These are phyloP conservation scores for Brassica hybrid DNA, from an alignment of 441 rosid species.

Conservation along the genomic window DNA sequence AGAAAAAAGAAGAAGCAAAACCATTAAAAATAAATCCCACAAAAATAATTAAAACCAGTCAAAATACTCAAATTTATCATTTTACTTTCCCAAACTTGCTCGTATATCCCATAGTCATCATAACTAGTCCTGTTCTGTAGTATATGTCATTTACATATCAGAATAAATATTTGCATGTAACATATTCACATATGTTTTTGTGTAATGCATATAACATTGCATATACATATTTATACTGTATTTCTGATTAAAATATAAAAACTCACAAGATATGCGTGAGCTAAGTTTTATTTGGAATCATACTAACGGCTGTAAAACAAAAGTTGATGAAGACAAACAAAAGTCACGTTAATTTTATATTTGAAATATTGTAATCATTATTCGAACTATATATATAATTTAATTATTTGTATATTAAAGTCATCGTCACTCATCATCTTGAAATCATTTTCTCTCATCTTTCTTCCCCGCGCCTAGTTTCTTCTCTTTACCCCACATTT, in stretches of 20 bases:
- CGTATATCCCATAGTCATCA: background rate
- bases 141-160: background rate
- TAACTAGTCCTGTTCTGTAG: background rate
- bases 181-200: background rate
- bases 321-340: background rate
- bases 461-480: slow-evolving; percentile 27
- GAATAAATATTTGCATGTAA: background rate
- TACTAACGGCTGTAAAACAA: slow-evolving; percentile 3
- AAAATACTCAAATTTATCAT: background rate
- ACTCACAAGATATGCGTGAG: slow-evolving; percentile 16
- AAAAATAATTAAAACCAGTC: background rate
- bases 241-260: background rate
- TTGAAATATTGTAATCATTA: background rate
- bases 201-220: background rate
- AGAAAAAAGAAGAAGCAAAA: background rate
- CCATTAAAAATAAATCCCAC: background rate
- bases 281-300: slow-evolving; percentile 26
- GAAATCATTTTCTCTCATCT: slow-evolving; percentile 25
- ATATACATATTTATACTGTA: background rate
- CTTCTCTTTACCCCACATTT: slow-evolving; percentile 22
- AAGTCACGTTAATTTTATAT: background rate
- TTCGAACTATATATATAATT: background rate
- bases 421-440: slow-evolving; percentile 15
- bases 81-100: background rate
- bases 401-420: background rate